Evolutionary conservation across 352 stramenopile species (phyloP), one percentile per base, ranked within the genome.

Genomic region (Peronospora belbahrii): DNA sequence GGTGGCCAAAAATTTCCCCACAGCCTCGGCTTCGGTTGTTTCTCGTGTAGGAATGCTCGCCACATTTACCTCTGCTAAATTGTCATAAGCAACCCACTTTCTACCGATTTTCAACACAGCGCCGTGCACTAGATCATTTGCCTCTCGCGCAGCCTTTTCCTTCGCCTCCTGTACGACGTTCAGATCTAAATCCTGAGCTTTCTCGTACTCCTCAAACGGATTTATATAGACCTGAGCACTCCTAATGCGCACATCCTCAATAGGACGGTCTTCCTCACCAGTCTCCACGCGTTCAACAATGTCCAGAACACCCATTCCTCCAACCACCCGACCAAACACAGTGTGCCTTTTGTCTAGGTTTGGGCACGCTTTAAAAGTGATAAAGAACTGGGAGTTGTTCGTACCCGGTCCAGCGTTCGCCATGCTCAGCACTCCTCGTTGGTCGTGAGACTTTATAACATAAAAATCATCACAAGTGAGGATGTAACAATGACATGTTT

Each of bases 331-430:
- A 11, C 82, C 97, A 86, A 99, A 99, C 0, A 99, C 85, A 6
- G 83, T 83, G 72, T 99, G 97, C 43, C 98, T 98, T 55, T 97
- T 97, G 78, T 99, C 93, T n/a, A 99, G 71, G 66, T 99, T 95
- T n/a, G 70, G 47, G 44, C 82, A 96, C 6, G 74, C 74, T 58
- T 97, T 94, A 60, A 97, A 98, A 2, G 95, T 99, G 50, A 99
- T 95, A 65, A 98, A 99, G 67, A 99, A 99, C 79, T 99, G 97
- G n/a, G 87, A 95, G 20, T 83, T 85, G 65, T 98, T 98, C 2
- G 91, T 98, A 17, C 91, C 74, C n/a, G 85, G 78, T 6, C 96
- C 96, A 7, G 88, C 83, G 58, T 99, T 99, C 0, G 96, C 96
- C 95, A 98, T 99, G 38, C 78, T 96, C 19, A 99, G 45, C 19